Evolutionary conservation across 2,329 filamentous ascomycete species (phyloP).

Genomic region (Paecilomyces sp.): DNA sequence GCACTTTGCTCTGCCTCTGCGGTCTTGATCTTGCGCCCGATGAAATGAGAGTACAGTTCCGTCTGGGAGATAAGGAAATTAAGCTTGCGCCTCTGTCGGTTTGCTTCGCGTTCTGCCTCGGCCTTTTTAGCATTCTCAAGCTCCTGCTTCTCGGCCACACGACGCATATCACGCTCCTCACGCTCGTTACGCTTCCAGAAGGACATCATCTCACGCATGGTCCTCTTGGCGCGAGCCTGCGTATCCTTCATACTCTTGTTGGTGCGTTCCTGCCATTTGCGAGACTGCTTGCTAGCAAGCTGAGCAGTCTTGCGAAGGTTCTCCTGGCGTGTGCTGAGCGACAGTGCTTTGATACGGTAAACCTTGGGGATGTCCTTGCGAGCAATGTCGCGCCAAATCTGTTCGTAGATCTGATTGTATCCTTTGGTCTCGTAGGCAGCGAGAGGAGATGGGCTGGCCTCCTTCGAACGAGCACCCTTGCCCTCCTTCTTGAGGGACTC

Average conservation of each 20-base stretch:
- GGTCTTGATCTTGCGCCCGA: slow-evolving; percentile 98
- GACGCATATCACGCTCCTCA: slow-evolving; percentile 88
- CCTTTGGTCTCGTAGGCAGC: slow-evolving; percentile 77
- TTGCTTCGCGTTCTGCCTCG: slow-evolving; percentile 94
- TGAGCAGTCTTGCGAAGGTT: slow-evolving; percentile 97
- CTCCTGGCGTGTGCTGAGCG: slow-evolving; percentile 79
- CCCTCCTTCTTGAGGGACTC: slow-evolving; percentile 38
- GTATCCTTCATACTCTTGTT: slow-evolving; percentile 99
- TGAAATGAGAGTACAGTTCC: slow-evolving; percentile 97
- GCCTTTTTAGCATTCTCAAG: slow-evolving; percentile 94
- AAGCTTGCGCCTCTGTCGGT: slow-evolving; percentile 94
- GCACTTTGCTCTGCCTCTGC: slow-evolving; percentile 91
- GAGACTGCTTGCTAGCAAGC: slow-evolving; percentile 91
- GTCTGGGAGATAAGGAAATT: slow-evolving; percentile 99
- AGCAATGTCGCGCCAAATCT: slow-evolving; percentile 92
- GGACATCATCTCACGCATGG: slow-evolving; percentile 98
- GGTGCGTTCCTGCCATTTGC: slow-evolving; percentile 92
- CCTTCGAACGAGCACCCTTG: slow-evolving; percentile 33
- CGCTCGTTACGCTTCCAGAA: slow-evolving; percentile 99
- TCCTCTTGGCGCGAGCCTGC: slow-evolving; percentile 90
- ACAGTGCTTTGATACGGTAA: slow-evolving; percentile 78
- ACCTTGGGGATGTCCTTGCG: slow-evolving; percentile 92
- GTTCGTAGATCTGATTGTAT: slow-evolving; percentile 94
- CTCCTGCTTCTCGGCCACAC: slow-evolving; percentile 91
- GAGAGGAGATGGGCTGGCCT: slow-evolving; percentile 44